Evolutionary conservation across 495 filamentous ascomycete genomes (phyloP).

Genomic region (Trichoderma erinaceum): DNA sequence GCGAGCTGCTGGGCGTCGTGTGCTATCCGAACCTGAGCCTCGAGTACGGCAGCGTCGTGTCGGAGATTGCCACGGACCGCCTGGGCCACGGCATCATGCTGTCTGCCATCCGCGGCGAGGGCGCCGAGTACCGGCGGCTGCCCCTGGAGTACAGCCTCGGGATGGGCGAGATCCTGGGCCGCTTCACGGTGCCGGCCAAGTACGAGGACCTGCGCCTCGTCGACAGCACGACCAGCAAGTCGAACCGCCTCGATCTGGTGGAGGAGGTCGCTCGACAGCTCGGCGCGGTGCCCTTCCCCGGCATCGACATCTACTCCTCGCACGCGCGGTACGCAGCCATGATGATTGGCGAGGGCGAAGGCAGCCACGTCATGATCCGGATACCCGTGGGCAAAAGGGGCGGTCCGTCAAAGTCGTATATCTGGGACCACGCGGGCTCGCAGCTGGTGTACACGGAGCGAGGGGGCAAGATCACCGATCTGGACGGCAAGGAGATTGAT

Average conservation of each 20-base stretch:
- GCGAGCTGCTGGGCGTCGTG: slow-evolving; percentile 48
- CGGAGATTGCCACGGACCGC: slow-evolving; percentile 45
- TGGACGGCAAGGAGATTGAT: slow-evolving; percentile 39
- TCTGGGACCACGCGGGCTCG: slow-evolving; percentile 58
- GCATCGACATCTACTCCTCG: slow-evolving; percentile 49
- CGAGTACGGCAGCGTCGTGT: slow-evolving; percentile 27
- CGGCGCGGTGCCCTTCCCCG: slow-evolving; percentile 37
- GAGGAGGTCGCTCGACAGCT: slow-evolving; percentile 36
- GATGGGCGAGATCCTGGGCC: neutral
- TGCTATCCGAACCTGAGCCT: slow-evolving; percentile 52
- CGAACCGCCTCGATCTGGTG: slow-evolving; percentile 39
- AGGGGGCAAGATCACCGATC: slow-evolving; percentile 50
- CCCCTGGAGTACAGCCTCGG: slow-evolving; percentile 28
- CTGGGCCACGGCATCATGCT: slow-evolving; percentile 47
- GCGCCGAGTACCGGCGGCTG: slow-evolving; percentile 44
- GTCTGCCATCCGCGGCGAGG: slow-evolving; percentile 46
- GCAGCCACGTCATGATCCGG: slow-evolving; percentile 52
- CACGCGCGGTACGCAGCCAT: slow-evolving; percentile 56
- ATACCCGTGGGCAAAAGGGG: slow-evolving; percentile 46
- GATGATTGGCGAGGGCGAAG: slow-evolving; percentile 40
- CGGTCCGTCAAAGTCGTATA: slow-evolving; percentile 25
- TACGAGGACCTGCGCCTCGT: slow-evolving; percentile 41
- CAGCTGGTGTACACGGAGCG: slow-evolving; percentile 54
- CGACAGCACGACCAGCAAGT: slow-evolving; percentile 34
- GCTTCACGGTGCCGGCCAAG: slow-evolving; percentile 19